phyloP scores from a whole-genome alignment of 306 rosid species.

The Oemleria cerasiformis region DNA sequence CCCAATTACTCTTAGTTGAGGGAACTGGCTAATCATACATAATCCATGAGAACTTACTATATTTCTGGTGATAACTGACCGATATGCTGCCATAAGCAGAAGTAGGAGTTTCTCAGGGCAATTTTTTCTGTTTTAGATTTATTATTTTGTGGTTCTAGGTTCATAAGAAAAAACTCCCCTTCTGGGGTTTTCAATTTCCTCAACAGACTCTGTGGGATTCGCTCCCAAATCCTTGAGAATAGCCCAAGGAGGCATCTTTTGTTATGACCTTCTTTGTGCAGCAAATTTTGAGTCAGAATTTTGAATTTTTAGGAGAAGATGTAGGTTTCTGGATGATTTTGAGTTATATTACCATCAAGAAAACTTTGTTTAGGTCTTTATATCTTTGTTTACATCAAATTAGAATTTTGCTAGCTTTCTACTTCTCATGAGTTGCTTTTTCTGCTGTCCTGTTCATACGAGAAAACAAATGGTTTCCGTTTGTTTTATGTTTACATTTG shows the following conservation, averaged over 20 bases:
- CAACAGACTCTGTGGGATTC: neutral
- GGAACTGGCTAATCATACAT: neutral
- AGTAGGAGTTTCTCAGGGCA: neutral
- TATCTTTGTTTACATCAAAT: neutral
- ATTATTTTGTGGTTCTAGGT: neutral
- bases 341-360: neutral
- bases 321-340: neutral
- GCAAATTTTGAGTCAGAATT: neutral
- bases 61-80: neutral
- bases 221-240: neutral
- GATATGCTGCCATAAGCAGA: neutral
- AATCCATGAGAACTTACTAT: neutral
- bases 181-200: neutral
- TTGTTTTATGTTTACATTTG: neutral
- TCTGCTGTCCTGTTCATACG: neutral
- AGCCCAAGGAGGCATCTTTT: neutral
- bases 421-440: neutral
- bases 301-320: neutral
- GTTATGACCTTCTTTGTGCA: neutral
- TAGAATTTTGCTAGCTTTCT: conserved; percentile 1
- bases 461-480: neutral
- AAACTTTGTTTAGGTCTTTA: neutral
- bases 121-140: neutral
- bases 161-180: neutral
- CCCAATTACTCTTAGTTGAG: neutral